Base-by-base conservation (phyloP, 768 basidiomycete species). In the Pleurotus djamor region DNA sequence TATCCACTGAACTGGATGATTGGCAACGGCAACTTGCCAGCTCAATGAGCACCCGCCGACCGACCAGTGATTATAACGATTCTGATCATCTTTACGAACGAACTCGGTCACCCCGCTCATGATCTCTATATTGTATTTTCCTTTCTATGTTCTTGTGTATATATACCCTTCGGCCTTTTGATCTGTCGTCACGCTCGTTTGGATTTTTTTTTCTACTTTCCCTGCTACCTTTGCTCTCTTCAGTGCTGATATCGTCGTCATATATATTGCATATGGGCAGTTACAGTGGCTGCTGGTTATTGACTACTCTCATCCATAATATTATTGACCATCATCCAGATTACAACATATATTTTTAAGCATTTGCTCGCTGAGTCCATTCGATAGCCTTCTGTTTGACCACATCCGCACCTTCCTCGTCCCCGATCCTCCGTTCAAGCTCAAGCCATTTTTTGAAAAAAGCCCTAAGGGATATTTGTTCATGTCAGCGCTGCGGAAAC, bases 401-500 rank as follows among this genome's bases (percentile, higher is more conserved):
- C 48, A 70, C 69, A 34, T 83, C 81, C 32, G 84, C 87, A 16
- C 95, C 94, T 45, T 88, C 87, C 60, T 91, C 92, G 65, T 97
- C 92, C 4, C 96, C 97, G 60, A 95, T 74, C 64, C 85, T 83
- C 64, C 84, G 85, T 72, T 98, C 97, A 41, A 97, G 73, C 60
- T 88, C 88, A 35, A 98, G 79, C 93, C 96, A 97, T 72, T 98
- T 98, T 75, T 99, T 99, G 84, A 99, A 98, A 73, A 98, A 89
- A 33, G 88, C 85, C 74, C 93, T 95, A 59, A 10, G 9, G 38
- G n/a, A 41, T 10, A 4, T 41, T n/a, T 10, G 38, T 28, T 28
- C 21, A 28, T 28, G 21, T 28, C 21, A 28, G 21, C 21, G 21
- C 21, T 28, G 21, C 21, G 21, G 21, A 28, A 28, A 28, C 21